phyloP scores from a whole-genome alignment of 73 alveolate species.

The Paramecium sonneborni region DNA sequence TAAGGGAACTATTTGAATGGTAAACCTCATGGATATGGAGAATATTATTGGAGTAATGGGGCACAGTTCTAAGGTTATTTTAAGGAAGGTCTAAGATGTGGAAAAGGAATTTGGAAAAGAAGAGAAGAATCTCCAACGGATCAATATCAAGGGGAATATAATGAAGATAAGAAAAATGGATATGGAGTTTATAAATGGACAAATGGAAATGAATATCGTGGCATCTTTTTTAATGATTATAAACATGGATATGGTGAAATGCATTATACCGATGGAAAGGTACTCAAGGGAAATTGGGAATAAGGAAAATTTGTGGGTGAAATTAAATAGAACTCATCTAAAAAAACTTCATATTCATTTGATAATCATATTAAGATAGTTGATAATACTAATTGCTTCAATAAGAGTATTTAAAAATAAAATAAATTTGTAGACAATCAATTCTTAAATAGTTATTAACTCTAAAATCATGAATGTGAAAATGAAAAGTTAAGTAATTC shows the following conservation, averaged over 20 bases:
- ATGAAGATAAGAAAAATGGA: constrained; percentile 59
- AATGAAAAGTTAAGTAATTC: background rate
- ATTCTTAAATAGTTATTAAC: background rate
- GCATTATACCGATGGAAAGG: constrained; percentile 60
- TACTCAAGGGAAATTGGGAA: constrained; percentile 62
- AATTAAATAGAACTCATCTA: background rate
- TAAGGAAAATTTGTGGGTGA: constrained; percentile 28
- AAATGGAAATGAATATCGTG: constrained; percentile 52
- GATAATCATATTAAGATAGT: background rate
- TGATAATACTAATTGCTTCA: background rate
- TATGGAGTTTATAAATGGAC: constrained; percentile 66
- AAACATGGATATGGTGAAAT: constrained; percentile 68
- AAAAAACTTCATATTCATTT: background rate
- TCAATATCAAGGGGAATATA: constrained; percentile 64
- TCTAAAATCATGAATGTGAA: background rate
- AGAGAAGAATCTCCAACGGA: constrained; percentile 6
- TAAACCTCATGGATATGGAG: constrained; percentile 88
- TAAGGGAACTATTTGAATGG: constrained; percentile 82
- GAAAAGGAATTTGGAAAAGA: constrained; percentile 66
- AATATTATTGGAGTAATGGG: constrained; percentile 62
- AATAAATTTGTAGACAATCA: background rate
- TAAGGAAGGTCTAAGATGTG: constrained; percentile 50
- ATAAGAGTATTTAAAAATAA: background rate
- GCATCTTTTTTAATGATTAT: constrained; percentile 39
- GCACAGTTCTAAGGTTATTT: constrained; percentile 61